phyloP scores from a whole-genome alignment of 2,329 filamentous ascomycete genomes.

The Moelleriella libera region DNA sequence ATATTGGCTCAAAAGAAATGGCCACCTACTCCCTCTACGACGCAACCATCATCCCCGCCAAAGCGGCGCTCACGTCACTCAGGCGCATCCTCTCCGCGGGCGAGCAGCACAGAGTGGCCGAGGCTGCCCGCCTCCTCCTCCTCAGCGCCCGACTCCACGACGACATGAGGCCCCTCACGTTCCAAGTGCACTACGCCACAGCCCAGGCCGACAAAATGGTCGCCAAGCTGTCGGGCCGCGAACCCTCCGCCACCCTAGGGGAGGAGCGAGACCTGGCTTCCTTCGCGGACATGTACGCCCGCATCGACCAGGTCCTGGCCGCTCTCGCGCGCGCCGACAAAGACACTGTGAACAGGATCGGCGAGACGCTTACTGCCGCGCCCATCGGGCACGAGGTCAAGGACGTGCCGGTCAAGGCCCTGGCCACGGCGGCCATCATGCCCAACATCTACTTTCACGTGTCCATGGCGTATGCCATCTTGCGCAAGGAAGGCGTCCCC shows the following conservation, averaged over 20 bases:
- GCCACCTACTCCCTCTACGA: slow-evolving; percentile 17
- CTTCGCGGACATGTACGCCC: slow-evolving; percentile 14
- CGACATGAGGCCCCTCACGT: slow-evolving; percentile 22
- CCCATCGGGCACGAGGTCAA: not conserved
- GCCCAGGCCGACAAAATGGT: slow-evolving; percentile 12
- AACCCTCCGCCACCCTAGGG: slow-evolving; percentile 8
- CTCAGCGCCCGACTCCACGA: slow-evolving; percentile 15
- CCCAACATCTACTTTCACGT: slow-evolving; percentile 45
- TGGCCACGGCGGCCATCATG: not conserved
- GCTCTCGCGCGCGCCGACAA: slow-evolving; percentile 15
- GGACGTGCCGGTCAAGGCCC: not conserved
- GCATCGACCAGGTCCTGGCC: slow-evolving; percentile 12
- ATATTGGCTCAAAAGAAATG: not conserved
- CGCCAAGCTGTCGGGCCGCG: slow-evolving; percentile 13
- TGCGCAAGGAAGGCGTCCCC: slow-evolving; percentile 37
- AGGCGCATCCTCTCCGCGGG: slow-evolving; percentile 15
- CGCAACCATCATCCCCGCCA: slow-evolving; percentile 13
- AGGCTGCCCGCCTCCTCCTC: slow-evolving; percentile 9
- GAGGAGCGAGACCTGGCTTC: slow-evolving; percentile 11
- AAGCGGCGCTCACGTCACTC: slow-evolving; percentile 10
- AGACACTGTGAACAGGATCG: slow-evolving; percentile 14
- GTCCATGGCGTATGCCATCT: slow-evolving; percentile 35
- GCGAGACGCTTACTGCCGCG: slow-evolving; percentile 5
- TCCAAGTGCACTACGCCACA: slow-evolving; percentile 18
- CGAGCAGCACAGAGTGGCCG: slow-evolving; percentile 11